A percentile compares a stretch with the other conserved stretches of the same genome.
Evolutionary conservation across 352 stramenopile genomes (phyloP).

Genomic region (Phytopythium montanum): DNA sequence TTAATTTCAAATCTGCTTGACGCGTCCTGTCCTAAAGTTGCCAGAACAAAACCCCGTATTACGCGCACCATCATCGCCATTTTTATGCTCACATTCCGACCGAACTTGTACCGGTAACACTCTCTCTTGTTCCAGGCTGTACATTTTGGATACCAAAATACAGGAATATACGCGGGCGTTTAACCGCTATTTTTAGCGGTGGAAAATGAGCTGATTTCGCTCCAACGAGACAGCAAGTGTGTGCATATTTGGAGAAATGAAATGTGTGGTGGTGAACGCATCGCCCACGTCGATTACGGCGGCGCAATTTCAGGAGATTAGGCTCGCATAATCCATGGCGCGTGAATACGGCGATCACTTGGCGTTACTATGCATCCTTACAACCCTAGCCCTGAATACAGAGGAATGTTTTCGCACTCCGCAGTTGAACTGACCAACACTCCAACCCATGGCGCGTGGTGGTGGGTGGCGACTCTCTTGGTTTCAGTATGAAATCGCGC

Average conservation of each 20-base stretch:
- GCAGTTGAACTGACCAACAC: constrained; percentile 6
- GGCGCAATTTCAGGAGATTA: not conserved
- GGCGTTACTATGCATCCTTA: not conserved
- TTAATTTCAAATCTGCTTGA: no score
- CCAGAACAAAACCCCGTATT: no score
- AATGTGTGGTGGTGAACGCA: not conserved
- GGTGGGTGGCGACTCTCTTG: not conserved
- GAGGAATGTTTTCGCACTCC: constrained; percentile 6
- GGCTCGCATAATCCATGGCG: not conserved
- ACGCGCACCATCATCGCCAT: no score
- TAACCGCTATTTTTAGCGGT: not conserved
- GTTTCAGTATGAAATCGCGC: no score
- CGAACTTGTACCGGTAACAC: no score
- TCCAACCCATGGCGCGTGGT: not conserved
- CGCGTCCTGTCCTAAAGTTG: no score
- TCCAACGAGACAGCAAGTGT: not conserved
- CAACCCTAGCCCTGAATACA: not conserved
- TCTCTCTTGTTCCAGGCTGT: no score
- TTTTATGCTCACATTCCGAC: no score
- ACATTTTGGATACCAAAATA: not conserved
- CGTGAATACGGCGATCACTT: constrained; percentile 3
- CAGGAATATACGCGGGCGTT: not conserved
- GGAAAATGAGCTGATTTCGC: not conserved
- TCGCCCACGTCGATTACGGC: not conserved
- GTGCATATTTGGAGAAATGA: no score